Percentiles rank a stretch among this genome's conserved stretches.
Evolutionary conservation across 345 rosid genomes (phyloP).

Genomic region (Triadica sebifera): DNA sequence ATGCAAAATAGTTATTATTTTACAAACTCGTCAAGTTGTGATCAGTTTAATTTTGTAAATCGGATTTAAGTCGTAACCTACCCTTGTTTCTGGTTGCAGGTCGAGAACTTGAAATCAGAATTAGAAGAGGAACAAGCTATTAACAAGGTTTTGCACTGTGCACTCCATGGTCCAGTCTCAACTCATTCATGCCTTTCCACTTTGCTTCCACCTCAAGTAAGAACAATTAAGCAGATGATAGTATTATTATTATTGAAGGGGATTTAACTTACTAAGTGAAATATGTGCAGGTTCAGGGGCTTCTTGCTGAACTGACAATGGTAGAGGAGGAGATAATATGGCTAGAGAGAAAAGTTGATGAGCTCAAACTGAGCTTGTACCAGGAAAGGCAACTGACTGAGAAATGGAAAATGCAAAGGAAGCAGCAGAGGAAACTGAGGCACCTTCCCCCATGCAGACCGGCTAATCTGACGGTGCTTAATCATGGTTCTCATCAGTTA

Average conservation of each 20-base stretch:
- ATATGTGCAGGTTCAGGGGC: constrained; percentile 50
- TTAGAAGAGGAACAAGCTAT: constrained; percentile 57
- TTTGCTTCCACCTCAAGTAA: constrained; percentile 68
- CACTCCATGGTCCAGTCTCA: constrained; percentile 48
- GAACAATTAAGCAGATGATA: background rate
- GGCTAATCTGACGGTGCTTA: constrained; percentile 16
- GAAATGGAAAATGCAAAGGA: constrained; percentile 41
- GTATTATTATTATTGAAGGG: too few relatives aligned
- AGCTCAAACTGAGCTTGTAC: constrained; percentile 55
- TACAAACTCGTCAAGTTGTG: too few relatives aligned
- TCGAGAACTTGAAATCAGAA: constrained; percentile 55
- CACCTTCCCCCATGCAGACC: constrained; percentile 25
- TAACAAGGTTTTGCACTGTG: constrained; percentile 49
- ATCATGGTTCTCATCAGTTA: constrained; percentile 37
- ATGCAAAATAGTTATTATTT: too few relatives aligned
- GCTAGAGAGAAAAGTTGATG: constrained; percentile 69
- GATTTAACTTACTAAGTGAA: too few relatives aligned
- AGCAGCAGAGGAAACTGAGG: constrained; percentile 25
- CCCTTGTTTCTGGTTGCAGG: constrained; percentile 39
- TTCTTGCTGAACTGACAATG: constrained; percentile 58
- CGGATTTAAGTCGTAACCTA: too few relatives aligned
- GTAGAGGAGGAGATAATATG: constrained; percentile 73
- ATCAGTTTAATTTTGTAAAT: too few relatives aligned
- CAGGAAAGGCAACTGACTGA: constrained; percentile 54
- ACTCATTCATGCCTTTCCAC: constrained; percentile 52